Evolutionary conservation across 75 land plant species (phyloP).

Genomic region (Selaginella tamariscina): DNA sequence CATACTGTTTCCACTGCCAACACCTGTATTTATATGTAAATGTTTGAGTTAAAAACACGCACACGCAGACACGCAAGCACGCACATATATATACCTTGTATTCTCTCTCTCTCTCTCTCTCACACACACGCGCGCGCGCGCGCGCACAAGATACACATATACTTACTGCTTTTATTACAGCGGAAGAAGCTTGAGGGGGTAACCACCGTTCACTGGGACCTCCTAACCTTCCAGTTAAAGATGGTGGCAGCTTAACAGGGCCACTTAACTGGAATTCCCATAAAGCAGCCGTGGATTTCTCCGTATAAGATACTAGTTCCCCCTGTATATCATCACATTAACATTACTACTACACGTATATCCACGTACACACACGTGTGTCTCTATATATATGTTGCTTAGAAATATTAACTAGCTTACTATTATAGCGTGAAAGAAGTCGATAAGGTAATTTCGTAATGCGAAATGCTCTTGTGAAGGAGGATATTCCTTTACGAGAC

Average conservation of each 20-base stretch:
- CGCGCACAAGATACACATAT: background rate
- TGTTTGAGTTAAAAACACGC: background rate
- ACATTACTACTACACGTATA: background rate
- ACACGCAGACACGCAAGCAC: too few species aligned
- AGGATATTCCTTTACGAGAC: conserved; percentile 47
- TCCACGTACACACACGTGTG: too few species aligned
- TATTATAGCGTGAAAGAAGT: background rate
- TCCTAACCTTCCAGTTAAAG: conserved; percentile 63
- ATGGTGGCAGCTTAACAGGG: conserved; percentile 29
- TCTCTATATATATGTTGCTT: too few species aligned
- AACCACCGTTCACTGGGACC: conserved; percentile 72
- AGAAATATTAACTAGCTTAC: background rate
- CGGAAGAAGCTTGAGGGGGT: conserved; percentile 37
- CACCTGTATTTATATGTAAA: background rate
- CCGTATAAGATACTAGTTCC: conserved; percentile 47
- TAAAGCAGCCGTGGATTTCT: conserved; percentile 37
- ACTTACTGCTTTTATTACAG: conserved; percentile 65
- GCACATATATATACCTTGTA: too few species aligned
- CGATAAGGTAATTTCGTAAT: background rate
- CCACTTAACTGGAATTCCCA: conserved; percentile 28
- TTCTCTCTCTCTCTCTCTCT: too few species aligned
- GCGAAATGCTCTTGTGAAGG: background rate
- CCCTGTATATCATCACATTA: conserved; percentile 33
- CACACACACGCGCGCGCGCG: too few species aligned
- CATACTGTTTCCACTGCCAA: background rate